Base-by-base conservation (phyloP, 768 basidiomycete genomes). In the Rhizopogon vulgaris region DNA sequence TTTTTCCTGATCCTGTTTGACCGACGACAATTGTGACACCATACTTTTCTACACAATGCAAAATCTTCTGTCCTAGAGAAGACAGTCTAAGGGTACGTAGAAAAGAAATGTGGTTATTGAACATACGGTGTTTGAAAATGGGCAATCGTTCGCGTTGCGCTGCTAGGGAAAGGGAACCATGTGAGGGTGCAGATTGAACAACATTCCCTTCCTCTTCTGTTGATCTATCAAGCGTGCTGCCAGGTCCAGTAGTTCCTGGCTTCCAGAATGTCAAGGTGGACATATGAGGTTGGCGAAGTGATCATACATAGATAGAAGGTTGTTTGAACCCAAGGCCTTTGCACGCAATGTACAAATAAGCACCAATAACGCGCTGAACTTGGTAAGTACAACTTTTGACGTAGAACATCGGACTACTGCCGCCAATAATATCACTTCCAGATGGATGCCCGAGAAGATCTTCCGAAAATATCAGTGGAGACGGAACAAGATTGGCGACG, bases 1-100 rank as follows among this genome's bases (percentile, higher is more conserved):
- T 95, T 72, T 99, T 98, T 41, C 96, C 96, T 53, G 90, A 96
- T 3, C 96, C 96, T 0, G 96, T 98, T 62, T 97, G 90, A 8
- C 90, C 95, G 8, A 95, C 89, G 5, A 98, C 84, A 46, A 97
- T 90, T 2, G 85, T 77, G 8, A 94, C 87, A 4, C 87, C 86
- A 63, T 86, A 78, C 49, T 79, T 83, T 70, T 98, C 95, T 24
- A 97, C 69, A 52, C 85, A 84, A 61, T 90, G 88, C 7, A 98
- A 69, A 3, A 98, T 72, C 55, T 83, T 85, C 41, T 90, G 78
- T 48, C 83, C 92, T 94, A 64, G 27, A 41, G 17, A 22, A 34
- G 25, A 14, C 22, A 45, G 18, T 45, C 5, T 37, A 38, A 32
- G 32, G 48, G 32, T 52, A 49, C n/a, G 27, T 41, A 47, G 22